These are phyloP conservation scores for Xylaria nigripes DNA, from an alignment of 495 filamentous ascomycete species.

Conservation along the genomic window DNA sequence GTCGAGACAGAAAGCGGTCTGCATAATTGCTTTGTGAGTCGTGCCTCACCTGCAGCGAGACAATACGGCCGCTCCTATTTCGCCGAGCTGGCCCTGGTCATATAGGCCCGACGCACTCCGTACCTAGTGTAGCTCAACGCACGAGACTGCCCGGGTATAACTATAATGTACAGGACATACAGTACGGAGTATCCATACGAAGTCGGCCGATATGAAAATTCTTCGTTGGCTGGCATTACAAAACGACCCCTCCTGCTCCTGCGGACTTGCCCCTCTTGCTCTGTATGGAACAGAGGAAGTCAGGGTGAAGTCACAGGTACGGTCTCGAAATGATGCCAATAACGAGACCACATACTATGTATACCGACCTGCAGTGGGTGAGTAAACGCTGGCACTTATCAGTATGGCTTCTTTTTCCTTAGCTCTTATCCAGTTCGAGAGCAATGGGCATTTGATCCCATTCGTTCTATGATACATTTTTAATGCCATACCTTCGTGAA, in stretches of 20 bases:
- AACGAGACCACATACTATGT: background rate
- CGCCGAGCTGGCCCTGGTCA: conserved; percentile 7
- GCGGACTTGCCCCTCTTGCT: conserved; percentile 12
- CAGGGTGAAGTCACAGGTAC: background rate
- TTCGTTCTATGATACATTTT: no score
- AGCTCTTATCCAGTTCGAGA: background rate
- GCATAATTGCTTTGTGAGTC: conserved; percentile 4
- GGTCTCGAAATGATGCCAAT: background rate
- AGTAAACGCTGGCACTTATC: conserved; percentile 3
- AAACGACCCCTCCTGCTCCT: conserved; percentile 12
- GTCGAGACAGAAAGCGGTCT: conserved; percentile 6
- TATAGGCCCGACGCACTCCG: background rate
- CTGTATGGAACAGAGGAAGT: background rate
- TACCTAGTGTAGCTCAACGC: conserved; percentile 3
- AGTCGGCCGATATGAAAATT: conserved; percentile 1
- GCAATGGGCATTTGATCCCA: background rate
- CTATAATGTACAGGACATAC: no score
- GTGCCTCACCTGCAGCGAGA: conserved; percentile 9
- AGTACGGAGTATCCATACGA: background rate
- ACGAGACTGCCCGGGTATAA: conserved; percentile 1
- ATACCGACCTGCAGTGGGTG: background rate
- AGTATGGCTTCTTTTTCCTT: background rate
- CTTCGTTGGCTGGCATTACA: conserved; percentile 5
- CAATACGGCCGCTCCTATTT: background rate
- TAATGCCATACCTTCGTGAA: conserved; percentile 2